These are phyloP conservation scores for Raddia distichophylla DNA, from an alignment of 176 grass and related monocot genomes.

Conservation along the genomic window DNA sequence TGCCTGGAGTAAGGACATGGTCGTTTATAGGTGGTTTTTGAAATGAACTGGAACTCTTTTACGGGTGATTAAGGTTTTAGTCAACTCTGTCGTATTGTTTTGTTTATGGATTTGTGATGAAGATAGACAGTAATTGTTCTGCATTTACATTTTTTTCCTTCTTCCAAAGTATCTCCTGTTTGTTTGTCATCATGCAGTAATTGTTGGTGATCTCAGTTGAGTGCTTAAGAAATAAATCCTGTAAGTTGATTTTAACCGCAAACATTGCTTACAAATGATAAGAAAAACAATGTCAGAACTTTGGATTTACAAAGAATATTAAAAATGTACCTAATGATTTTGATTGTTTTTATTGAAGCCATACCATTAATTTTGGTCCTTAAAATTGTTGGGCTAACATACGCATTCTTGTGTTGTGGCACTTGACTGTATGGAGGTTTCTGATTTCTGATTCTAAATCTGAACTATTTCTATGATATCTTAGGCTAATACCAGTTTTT, in stretches of 20 bases:
- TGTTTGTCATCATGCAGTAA: not conserved
- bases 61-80: not conserved
- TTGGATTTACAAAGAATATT: not conserved
- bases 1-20: not conserved
- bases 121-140: not conserved
- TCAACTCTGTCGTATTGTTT: not conserved
- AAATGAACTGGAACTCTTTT: not conserved
- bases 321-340: not conserved
- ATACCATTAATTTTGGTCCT: not conserved
- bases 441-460: conserved; percentile 20
- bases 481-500: conserved; percentile 40
- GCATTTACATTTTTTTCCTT: not conserved
- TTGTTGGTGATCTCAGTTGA: not conserved
- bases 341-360: not conserved
- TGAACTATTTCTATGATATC: not conserved
- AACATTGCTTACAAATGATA: not conserved
- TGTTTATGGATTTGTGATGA: not conserved
- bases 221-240: not conserved
- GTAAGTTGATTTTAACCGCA: not conserved
- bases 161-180: not conserved
- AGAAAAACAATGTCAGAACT: not conserved
- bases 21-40: conserved; percentile 23
- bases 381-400: conserved; percentile 1
- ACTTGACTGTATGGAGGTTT: not conserved
- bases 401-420: not conserved